Base-by-base conservation (phyloP, 176 grass and related monocot species). In the Puccinellia tenuiflora region DNA sequence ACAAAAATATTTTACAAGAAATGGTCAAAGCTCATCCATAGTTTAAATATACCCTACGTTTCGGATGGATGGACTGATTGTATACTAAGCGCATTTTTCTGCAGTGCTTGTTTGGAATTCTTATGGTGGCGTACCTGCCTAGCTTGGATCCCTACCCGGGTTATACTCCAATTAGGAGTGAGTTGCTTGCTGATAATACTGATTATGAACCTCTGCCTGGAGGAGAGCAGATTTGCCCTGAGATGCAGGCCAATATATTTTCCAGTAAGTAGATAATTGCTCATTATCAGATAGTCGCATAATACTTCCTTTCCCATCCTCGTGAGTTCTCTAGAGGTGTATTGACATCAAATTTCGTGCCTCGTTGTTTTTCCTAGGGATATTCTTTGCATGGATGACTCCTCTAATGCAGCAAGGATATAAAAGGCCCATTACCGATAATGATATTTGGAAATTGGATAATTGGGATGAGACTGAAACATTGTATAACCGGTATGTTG, bases 371-470 rank as follows among this genome's bases (percentile, higher is more conserved):
- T 88, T 71, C 12, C 54, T 81, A 98, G 96, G 22, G 57, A 96
- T 89, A 90, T 76, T 95, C 6, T 98, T 98, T 98, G 89, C 93
- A 75, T 98, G 96, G 96, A 93, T 98, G 80, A 98, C 96, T 75
- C 96, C 93, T 85, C 80, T 98, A 68, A 95, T 98, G 91, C 87
- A 88, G 90, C 96, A 93, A 95, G 96, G 96, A 69, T 98, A 78
- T 79, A 93, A 55, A 81, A 92, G 68, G 80, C 91, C 92, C 61
- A 88, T 95, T 43, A 93, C 87, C 10, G 87, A 98, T 68, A 98
- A 90, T 86, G 96, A 98, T 95, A 92, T 98, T 43, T 98, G 96
- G 96, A 95, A 98, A 86, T 76, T 98, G 79, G 96, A 98, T 81
- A 65, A 57, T 61, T 98, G 96, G 96, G 96, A 98, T 63, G 88